Evolutionary conservation across 2,329 filamentous ascomycete species (phyloP), one percentile per base, ranked within the genome.

Genomic region (Colletotrichum viniferum): DNA sequence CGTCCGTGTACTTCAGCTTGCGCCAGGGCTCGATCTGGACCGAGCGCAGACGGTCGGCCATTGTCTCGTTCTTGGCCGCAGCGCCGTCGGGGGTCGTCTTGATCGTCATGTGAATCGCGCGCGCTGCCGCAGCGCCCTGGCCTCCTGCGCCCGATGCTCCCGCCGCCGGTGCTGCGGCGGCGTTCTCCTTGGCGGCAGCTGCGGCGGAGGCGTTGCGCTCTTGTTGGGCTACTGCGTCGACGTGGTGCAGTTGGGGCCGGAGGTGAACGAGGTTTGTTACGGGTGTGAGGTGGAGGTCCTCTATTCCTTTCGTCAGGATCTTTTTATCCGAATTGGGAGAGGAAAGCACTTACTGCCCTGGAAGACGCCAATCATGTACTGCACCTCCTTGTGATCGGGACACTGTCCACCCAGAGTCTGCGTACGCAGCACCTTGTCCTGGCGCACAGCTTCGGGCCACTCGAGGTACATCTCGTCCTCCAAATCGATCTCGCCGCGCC

Each of bases 341-440:
- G 43, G 21, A 52, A 60, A 7, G n/a, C 26, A 88, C 92, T 79
- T 84, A 96, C 95, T 91, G 67, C 93, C 93, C 82, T 94, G 91
- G 82, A 98, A 98, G n/a, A 96, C 94, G 32, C 95, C 97, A 65
- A 98, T 90, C 92, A 98, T 97, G 86, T 98, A 98, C 78, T 95
- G 93, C 26, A 94, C 93, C 77, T 93, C 91, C 77, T 93, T 92
- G 4, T 92, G 87, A 55, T 92, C 90, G 14, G 93, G 89, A 76
- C 95, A 93, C 83, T 96, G 93, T 0, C 97, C 97, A 61, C 96
- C 96, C 26, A 98, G 88, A 0, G 96, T 98, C 86, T 98, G 95
- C 75, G 92, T 94, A 65, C 92, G 89, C 81, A 98, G 86, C 5
- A 97, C 93, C 78, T 93, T 92, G 69, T 93, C 93, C 79, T 92